phyloP scores from a whole-genome alignment of 257 asterid genomes.

The Lantana camara region DNA sequence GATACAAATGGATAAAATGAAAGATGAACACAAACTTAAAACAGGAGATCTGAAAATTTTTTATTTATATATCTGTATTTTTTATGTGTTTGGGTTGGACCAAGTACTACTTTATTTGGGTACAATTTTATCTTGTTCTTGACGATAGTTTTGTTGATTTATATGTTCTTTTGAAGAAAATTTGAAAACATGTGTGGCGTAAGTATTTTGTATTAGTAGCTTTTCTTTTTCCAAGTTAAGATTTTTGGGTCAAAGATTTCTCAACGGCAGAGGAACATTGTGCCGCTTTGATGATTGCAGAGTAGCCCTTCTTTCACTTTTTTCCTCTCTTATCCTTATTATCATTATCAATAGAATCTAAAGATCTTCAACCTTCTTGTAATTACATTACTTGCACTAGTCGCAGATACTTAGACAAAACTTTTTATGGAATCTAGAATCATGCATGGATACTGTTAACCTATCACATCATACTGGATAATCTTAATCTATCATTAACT shows the following conservation, averaged over 20 bases:
- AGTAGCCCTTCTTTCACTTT: conserved; percentile 56
- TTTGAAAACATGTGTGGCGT: conserved; percentile 10
- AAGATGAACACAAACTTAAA: too few relatives aligned
- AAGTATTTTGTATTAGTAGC: conserved; percentile 19
- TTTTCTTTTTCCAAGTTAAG: conserved; percentile 54
- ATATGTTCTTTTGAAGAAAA: not conserved
- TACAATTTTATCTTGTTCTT: not conserved
- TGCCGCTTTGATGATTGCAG: conserved; percentile 77
- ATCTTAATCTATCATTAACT: too few relatives aligned
- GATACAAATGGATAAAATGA: too few relatives aligned
- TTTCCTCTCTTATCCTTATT: conserved; percentile 28
- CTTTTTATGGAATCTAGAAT: conserved; percentile 42
- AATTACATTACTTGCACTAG: conserved; percentile 18
- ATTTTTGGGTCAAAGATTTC: conserved; percentile 81
- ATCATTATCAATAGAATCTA: conserved; percentile 36
- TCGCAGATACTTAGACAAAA: conserved; percentile 16
- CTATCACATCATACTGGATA: too few relatives aligned
- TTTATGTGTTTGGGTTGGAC: not conserved
- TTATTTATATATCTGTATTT: too few relatives aligned
- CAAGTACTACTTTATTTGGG: not conserved
- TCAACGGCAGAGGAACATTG: conserved; percentile 49
- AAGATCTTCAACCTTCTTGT: conserved; percentile 37
- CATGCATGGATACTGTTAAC: conserved; percentile 21
- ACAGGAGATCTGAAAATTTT: too few relatives aligned
- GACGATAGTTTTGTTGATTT: not conserved